Evolutionary conservation across 1,284 basidiomycete genomes (phyloP).

Genomic region (Tylopilus orsonianus): DNA sequence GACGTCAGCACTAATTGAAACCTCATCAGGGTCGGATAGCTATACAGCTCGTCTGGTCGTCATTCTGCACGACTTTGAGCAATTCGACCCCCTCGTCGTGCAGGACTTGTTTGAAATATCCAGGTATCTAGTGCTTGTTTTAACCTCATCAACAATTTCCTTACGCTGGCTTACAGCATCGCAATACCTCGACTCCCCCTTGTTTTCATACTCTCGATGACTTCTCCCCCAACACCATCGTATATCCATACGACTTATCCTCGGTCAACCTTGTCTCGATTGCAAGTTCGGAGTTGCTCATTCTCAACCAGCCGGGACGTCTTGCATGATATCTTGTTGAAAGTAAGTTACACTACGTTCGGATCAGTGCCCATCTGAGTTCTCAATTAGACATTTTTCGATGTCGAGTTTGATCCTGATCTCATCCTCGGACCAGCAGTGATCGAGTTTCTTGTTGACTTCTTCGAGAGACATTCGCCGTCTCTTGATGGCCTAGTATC

Average conservation of each 20-base stretch:
- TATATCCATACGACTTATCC: slow-evolving; percentile 60
- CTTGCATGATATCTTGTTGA: slow-evolving; percentile 50
- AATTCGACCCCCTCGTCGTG: slow-evolving; percentile 56
- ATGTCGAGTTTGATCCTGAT: slow-evolving; percentile 53
- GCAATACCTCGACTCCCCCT: slow-evolving; percentile 53
- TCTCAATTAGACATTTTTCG: slow-evolving; percentile 61
- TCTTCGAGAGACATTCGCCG: slow-evolving; percentile 50
- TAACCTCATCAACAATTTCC: not conserved
- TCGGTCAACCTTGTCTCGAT: slow-evolving; percentile 52
- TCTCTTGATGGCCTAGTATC: slow-evolving; percentile 57
- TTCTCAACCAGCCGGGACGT: slow-evolving; percentile 48
- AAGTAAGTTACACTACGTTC: slow-evolving; percentile 36
- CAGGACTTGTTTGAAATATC: slow-evolving; percentile 69
- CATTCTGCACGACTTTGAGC: slow-evolving; percentile 69
- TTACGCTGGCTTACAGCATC: slow-evolving; percentile 30
- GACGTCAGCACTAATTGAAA: slow-evolving; percentile 12
- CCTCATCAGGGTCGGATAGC: slow-evolving; percentile 17
- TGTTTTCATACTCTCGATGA: slow-evolving; percentile 57
- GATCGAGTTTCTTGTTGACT: slow-evolving; percentile 55
- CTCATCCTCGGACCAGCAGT: slow-evolving; percentile 60
- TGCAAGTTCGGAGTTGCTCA: slow-evolving; percentile 51
- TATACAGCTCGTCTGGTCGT: slow-evolving; percentile 44
- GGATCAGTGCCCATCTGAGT: not conserved
- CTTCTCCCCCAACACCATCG: slow-evolving; percentile 54
- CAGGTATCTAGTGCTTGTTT: slow-evolving; percentile 43